Evolutionary conservation across 306 rosid species (phyloP), one percentile per base, ranked within the genome.

Genomic region (Calophaca sinica): DNA sequence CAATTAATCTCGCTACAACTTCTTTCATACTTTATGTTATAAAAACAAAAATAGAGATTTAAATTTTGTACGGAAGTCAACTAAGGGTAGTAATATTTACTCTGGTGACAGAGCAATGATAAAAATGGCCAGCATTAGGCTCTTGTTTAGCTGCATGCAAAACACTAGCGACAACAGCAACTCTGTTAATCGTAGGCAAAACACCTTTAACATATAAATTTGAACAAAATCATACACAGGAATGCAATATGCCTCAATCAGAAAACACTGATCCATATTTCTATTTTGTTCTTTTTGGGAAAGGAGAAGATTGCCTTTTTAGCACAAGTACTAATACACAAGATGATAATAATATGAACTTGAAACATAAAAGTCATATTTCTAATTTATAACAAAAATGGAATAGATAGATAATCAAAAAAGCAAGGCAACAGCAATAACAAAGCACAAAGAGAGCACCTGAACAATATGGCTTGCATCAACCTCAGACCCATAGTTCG

Each of bases 391-490:
- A 39, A 70, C 33, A 54, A 68, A 3, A 53, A 50, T 26, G 64
- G 58, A 53, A 36, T 60, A 31, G 66, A 63, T 32, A 53, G 71
- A 36, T n/a, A 58, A 80, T n/a, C n/a, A 63, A 53, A 73, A 54
- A 14, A 53, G 7, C 7, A 9, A 38, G 11, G 35, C 33, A 46
- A 53, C 13, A 73, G 29, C 65, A 49, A 58, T 0, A 15, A 74
- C 39, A 50, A 6, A 54, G 41, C 39, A 28, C 15, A 52, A 45
- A 70, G 31, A 58, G 75, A 59, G 57, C 32, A 96, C 99, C 99
- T 96, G 99, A 70, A 92, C 86, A 75, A 96, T 89, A 62, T 87
- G 96, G 82, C 92, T 86, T 4, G 97, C 97, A 64, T 96, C 99
- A 46, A 87, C 84, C 88, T 92, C 99, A 20, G 89, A 92, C n/a